Evolutionary conservation across 2,329 filamentous ascomycete genomes (phyloP).

Genomic region (Xylaria sp.): DNA sequence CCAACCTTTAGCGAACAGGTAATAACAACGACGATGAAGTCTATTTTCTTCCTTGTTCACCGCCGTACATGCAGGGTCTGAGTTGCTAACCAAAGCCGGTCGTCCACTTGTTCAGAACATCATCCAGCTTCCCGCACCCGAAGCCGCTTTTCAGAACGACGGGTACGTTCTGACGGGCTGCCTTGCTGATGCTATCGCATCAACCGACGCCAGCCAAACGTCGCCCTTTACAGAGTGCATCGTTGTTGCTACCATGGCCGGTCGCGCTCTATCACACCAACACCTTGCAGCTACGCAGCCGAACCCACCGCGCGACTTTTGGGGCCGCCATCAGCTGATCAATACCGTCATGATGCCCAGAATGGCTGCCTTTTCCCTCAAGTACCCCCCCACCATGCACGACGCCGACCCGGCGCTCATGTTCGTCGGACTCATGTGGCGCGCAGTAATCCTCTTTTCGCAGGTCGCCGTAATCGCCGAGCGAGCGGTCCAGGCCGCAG

Average conservation of each 20-base stretch:
- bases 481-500: slow-evolving; percentile 10
- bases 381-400: slow-evolving; percentile 16
- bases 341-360: slow-evolving; percentile 20
- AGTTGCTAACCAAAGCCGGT: slow-evolving; percentile 18
- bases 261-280: slow-evolving; percentile 25
- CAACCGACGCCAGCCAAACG: slow-evolving; percentile 18
- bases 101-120: slow-evolving; percentile 44
- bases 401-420: slow-evolving; percentile 24
- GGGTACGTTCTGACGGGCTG: slow-evolving; percentile 45
- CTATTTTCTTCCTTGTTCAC: neutral
- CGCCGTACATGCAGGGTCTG: neutral
- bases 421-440: slow-evolving; percentile 26
- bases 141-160: slow-evolving; percentile 52
- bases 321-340: slow-evolving; percentile 23
- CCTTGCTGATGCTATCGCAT: slow-evolving; percentile 48
- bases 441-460: slow-evolving; percentile 20
- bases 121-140: slow-evolving; percentile 52
- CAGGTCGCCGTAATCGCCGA: slow-evolving; percentile 19
- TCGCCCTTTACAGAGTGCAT: slow-evolving; percentile 27
- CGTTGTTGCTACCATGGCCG: slow-evolving; percentile 24
- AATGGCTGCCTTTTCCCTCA: slow-evolving; percentile 23
- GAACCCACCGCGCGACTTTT: slow-evolving; percentile 20
- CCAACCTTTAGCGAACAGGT: slow-evolving; percentile 50
- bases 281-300: slow-evolving; percentile 19
- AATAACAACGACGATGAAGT: slow-evolving; percentile 13